Conservation (phyloP, 2,329 filamentous ascomycete genomes). For the Chaetomiaceae sp. region DNA sequence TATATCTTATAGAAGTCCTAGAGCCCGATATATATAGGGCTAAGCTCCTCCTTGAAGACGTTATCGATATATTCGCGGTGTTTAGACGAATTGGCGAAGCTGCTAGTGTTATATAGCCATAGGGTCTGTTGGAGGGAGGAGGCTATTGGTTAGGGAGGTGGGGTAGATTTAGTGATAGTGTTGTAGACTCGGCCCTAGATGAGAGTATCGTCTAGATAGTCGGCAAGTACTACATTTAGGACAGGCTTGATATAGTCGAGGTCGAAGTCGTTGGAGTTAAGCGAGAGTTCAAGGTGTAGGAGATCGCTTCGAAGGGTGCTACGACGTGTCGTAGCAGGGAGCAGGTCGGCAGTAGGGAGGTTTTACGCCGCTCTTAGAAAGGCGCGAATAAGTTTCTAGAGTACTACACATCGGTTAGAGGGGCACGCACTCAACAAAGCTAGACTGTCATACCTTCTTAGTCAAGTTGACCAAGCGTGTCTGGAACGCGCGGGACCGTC, state of each 20-base stretch:
- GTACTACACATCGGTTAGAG: background rate
- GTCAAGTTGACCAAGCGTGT: too few relatives aligned
- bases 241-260: slow-evolving; percentile 15
- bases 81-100: background rate
- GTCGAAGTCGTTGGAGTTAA: slow-evolving; percentile 6
- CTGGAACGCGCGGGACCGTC: too few relatives aligned
- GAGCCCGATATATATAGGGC: too few relatives aligned
- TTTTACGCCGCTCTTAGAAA: background rate
- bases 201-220: slow-evolving; percentile 8
- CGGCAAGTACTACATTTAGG: slow-evolving; percentile 5
- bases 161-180: too few relatives aligned
- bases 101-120: slow-evolving; percentile 6
- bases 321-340: background rate
- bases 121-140: too few relatives aligned
- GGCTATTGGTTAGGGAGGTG: too few relatives aligned
- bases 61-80: background rate
- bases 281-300: background rate
- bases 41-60: too few relatives aligned
- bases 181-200: too few relatives aligned
- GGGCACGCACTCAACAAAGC: too few relatives aligned
- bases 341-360: background rate
- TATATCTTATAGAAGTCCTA: too few relatives aligned
- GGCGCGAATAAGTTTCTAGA: background rate
- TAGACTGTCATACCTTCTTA: too few relatives aligned
- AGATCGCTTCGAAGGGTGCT: slow-evolving; percentile 11